A percentile compares a stretch with the other conserved stretches of the same genome.
These are phyloP conservation scores for Omphalea diandra DNA, from an alignment of 441 rosid genomes.

Conservation along the genomic window DNA sequence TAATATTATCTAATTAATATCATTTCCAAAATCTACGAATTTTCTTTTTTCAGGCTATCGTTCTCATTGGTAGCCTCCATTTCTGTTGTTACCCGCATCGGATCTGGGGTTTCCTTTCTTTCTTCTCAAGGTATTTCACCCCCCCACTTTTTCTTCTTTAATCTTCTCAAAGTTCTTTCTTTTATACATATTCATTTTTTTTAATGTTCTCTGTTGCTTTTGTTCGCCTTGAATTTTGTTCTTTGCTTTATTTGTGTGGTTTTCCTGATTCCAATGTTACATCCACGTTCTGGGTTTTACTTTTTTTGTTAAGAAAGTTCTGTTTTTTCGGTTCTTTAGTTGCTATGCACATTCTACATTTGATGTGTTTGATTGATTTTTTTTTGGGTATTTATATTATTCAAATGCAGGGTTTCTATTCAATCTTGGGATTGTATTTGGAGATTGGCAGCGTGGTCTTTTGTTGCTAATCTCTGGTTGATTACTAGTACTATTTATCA, in stretches of 20 bases:
- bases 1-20: neutral
- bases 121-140: conserved; percentile 14
- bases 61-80: conserved; percentile 9
- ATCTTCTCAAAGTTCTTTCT: neutral
- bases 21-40: neutral
- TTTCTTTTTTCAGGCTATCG: neutral
- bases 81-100: conserved; percentile 14
- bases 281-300: conserved; percentile 8
- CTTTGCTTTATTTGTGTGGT: conserved; percentile 14
- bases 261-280: conserved; percentile 14
- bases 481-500: conserved; percentile 3
- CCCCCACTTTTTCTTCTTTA: neutral
- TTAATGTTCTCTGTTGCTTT: neutral
- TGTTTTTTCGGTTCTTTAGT: neutral
- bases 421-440: neutral
- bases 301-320: too few relatives aligned
- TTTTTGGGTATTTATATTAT: conserved; percentile 1
- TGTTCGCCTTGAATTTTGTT: conserved; percentile 6
- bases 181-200: too few relatives aligned
- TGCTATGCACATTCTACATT: neutral
- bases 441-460: conserved; percentile 5
- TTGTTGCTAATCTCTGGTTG: conserved; percentile 1
- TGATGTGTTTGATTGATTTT: conserved; percentile 4
- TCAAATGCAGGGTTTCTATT: conserved; percentile 31
- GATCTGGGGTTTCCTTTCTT: conserved; percentile 24